These are phyloP conservation scores for Candida corydali DNA, from an alignment of 805 yeast genomes.

Conservation along the genomic window DNA sequence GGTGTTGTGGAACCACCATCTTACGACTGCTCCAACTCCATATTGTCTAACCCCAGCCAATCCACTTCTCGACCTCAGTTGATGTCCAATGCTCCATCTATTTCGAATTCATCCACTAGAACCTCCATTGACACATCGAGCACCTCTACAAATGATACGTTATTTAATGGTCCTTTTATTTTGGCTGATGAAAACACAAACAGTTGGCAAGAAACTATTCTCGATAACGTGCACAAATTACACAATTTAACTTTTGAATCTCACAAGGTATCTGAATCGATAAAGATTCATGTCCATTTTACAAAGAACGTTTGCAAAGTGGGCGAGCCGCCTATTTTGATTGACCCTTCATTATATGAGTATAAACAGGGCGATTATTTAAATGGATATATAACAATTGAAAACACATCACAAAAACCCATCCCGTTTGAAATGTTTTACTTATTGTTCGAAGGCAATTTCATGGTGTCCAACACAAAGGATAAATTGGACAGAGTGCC, in stretches of 20 bases:
- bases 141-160: not conserved
- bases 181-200: conserved; percentile 31
- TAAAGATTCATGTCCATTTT: conserved; percentile 26
- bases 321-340: conserved; percentile 22
- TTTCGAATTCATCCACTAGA: not conserved
- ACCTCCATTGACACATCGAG: conserved; percentile 1
- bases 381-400: conserved; percentile 49
- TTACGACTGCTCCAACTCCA: conserved; percentile 3
- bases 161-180: conserved; percentile 13
- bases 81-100: conserved; percentile 1
- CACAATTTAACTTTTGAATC: conserved; percentile 27
- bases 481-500: conserved; percentile 12
- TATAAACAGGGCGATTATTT: conserved; percentile 66
- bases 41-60: conserved; percentile 4
- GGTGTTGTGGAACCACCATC: conserved; percentile 11
- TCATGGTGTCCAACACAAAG: conserved; percentile 20
- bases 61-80: not conserved
- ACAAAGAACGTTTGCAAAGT: conserved; percentile 30
- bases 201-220: conserved; percentile 34
- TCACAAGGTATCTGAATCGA: conserved; percentile 21
- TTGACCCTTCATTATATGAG: conserved; percentile 37
- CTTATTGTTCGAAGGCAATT: conserved; percentile 51
- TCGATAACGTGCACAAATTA: conserved; percentile 34
- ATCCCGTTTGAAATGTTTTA: conserved; percentile 62
- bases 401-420: conserved; percentile 35